These are phyloP conservation scores for Calonectria crousiana DNA, from an alignment of 2,329 filamentous ascomycete species.

Conservation along the genomic window DNA sequence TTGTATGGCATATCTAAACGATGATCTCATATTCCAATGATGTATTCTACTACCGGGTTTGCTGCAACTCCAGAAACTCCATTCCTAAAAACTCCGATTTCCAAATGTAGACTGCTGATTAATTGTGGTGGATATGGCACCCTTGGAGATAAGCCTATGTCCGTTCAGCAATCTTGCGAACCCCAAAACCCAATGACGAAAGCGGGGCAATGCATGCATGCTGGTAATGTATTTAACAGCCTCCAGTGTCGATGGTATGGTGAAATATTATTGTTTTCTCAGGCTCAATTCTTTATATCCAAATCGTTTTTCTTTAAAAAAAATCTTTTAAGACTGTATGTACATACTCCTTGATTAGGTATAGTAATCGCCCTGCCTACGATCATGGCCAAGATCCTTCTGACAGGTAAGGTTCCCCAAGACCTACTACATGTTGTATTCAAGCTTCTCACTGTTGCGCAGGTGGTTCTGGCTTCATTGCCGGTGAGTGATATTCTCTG, in stretches of 20 bases:
- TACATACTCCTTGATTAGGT: not conserved
- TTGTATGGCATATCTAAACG: slow-evolving; percentile 24
- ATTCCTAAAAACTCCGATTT: not conserved
- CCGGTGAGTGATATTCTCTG: slow-evolving; percentile 40
- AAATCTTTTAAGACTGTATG: no score
- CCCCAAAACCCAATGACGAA: slow-evolving; percentile 40
- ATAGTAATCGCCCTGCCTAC: not conserved
- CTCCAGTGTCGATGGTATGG: slow-evolving; percentile 7
- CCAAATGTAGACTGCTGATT: not conserved
- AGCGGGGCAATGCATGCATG: slow-evolving; percentile 31
- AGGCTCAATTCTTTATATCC: not conserved
- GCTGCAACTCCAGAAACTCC: slow-evolving; percentile 6
- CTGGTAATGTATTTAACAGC: slow-evolving; percentile 21
- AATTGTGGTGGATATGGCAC: not conserved
- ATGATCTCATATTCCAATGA: slow-evolving; percentile 3
- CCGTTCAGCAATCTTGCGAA: slow-evolving; percentile 19
- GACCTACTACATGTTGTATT: not conserved
- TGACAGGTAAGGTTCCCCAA: slow-evolving; percentile 44
- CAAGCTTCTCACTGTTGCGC: slow-evolving; percentile 23
- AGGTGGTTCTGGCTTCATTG: slow-evolving; percentile 53
- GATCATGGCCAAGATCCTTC: slow-evolving; percentile 49
- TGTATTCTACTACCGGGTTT: not conserved
- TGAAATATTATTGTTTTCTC: not conserved
- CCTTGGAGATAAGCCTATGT: slow-evolving; percentile 1
- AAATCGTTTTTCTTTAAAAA: not conserved